Conservation (phyloP, 306 rosid species). For the Inga oerstediana region DNA sequence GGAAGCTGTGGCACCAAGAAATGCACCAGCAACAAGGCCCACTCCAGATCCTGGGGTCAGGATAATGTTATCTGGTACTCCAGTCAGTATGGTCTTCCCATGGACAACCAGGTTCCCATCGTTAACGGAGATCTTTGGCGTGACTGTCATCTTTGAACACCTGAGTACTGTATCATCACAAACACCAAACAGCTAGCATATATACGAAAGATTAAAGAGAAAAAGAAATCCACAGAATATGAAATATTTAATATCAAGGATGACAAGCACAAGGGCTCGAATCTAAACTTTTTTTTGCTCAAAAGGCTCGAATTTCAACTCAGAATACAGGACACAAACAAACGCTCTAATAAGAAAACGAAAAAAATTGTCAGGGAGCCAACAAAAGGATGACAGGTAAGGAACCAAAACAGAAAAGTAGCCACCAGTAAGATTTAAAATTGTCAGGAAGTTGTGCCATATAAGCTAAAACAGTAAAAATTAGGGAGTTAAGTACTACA, state of each 20-base stretch:
- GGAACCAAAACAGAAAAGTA: too few species aligned
- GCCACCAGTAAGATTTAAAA: not conserved
- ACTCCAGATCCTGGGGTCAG: constrained; percentile 65
- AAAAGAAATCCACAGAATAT: not conserved
- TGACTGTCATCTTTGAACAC: constrained; percentile 77
- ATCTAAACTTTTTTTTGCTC: too few species aligned
- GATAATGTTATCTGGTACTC: constrained; percentile 81
- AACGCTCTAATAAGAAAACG: not conserved
- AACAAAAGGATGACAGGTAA: not conserved
- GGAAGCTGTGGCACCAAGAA: constrained; percentile 83
- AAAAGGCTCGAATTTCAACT: not conserved
- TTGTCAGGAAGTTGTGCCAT: not conserved
- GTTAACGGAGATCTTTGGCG: constrained; percentile 62
- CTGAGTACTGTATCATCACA: constrained; percentile 22
- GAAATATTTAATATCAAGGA: not conserved
- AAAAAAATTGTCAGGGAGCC: not conserved
- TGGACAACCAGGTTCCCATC: constrained; percentile 87
- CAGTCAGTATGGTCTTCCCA: constrained; percentile 80
- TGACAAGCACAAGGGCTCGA: not conserved
- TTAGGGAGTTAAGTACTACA: not conserved
- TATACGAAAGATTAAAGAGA: not conserved
- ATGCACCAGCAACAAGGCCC: constrained; percentile 76
- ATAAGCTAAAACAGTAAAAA: not conserved
- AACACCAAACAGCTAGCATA: constrained; percentile 8
- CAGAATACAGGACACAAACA: not conserved